These are phyloP conservation scores for Tetraselmis chui DNA, from an alignment of 139 green algal genomes.

Conservation along the genomic window DNA sequence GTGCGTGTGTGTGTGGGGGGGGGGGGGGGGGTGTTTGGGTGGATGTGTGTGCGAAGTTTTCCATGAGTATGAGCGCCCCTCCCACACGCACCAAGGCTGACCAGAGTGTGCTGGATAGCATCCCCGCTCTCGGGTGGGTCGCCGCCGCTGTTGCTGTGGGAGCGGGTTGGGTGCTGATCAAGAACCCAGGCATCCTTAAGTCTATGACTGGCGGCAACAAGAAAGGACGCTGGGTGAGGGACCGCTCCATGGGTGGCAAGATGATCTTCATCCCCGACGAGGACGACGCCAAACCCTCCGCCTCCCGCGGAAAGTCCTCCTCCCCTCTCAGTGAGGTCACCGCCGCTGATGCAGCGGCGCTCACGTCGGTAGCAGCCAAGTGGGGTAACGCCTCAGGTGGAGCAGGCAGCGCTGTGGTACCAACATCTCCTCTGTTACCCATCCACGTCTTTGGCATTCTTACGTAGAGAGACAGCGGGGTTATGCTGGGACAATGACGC, in stretches of 20 bases:
- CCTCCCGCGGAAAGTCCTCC: too few species aligned
- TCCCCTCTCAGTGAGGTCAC: background rate
- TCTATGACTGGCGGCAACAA: background rate
- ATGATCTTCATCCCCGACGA: slow-evolving; percentile 15
- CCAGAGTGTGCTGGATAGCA: background rate
- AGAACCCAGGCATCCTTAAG: background rate
- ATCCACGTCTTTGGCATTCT: too few species aligned
- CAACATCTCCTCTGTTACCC: too few species aligned
- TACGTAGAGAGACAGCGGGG: too few species aligned
- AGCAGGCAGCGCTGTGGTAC: too few species aligned
- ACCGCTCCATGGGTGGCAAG: slow-evolving; percentile 39
- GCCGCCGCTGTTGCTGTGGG: background rate
- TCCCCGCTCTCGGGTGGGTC: background rate
- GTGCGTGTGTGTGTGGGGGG: too few species aligned
- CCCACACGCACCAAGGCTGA: background rate
- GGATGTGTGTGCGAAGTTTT: too few species aligned
- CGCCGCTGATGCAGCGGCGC: background rate
- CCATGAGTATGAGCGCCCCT: background rate
- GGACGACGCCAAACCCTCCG: background rate
- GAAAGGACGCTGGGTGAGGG: slow-evolving; percentile 28
- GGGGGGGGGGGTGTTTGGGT: too few species aligned
- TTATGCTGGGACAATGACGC: too few species aligned
- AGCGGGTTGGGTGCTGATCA: background rate
- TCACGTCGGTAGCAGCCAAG: background rate
- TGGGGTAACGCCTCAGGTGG: background rate